Conservation (phyloP, 129 eudicot genomes). For the Chrysanthemum seticuspe region DNA sequence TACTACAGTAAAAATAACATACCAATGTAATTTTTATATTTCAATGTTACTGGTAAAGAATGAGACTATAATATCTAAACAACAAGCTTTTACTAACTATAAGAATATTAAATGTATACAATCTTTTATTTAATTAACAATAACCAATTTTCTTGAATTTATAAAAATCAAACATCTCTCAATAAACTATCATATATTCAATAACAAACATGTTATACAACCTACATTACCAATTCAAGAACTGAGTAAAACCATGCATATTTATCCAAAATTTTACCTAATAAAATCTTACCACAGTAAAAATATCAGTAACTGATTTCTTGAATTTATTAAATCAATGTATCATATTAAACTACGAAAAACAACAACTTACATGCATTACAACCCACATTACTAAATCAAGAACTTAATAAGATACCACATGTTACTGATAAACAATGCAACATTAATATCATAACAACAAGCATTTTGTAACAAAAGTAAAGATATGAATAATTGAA, state of each 20-base stretch:
- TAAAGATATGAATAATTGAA: not conserved
- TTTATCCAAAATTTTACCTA: not conserved
- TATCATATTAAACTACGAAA: not conserved
- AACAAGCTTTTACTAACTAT: not conserved
- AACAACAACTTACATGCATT: not conserved
- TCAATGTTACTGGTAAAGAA: too few species aligned
- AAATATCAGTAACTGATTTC: not conserved
- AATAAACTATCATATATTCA: not conserved
- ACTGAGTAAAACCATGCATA: not conserved
- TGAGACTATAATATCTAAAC: too few species aligned
- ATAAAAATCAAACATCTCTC: constrained; percentile 1
- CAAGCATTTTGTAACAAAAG: constrained; percentile 4
- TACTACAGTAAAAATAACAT: too few species aligned
- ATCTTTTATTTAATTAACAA: constrained; percentile 7
- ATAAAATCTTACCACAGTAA: constrained; percentile 6
- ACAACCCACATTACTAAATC: too few species aligned
- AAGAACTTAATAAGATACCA: too few species aligned
- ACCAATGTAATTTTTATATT: too few species aligned
- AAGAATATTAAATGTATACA: constrained; percentile 12
- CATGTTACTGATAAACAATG: not conserved
- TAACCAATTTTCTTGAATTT: too few species aligned
- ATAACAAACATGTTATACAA: not conserved
- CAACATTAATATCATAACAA: not conserved
- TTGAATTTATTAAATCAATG: not conserved
- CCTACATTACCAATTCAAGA: constrained; percentile 21